Evolutionary conservation across 768 basidiomycete species (phyloP).

Genomic region (Rhodotorula taiwanensis): DNA sequence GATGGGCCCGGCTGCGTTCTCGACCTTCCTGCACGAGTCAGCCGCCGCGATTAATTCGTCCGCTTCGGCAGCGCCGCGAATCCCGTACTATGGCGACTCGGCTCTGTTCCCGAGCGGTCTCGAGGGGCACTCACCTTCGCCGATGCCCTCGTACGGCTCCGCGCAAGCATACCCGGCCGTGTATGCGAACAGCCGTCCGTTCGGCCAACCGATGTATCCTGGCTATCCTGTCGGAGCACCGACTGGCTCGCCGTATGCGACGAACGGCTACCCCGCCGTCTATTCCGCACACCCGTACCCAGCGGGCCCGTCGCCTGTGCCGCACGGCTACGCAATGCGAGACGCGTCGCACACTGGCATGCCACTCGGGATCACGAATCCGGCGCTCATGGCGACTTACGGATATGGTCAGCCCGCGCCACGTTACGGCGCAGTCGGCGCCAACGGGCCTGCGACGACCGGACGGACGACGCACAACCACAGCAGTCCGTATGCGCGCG

Average conservation of each 20-base stretch:
- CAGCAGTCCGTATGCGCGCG: not conserved
- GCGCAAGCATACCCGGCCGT: conserved; percentile 11
- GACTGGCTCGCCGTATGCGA: not conserved
- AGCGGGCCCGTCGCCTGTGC: conserved; percentile 5
- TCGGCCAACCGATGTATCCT: not conserved
- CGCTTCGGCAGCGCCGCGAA: not conserved
- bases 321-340: conserved; percentile 11
- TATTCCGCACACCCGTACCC: conserved; percentile 2
- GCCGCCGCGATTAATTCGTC: conserved; percentile 19
- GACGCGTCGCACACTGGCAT: conserved; percentile 2
- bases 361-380: conserved; percentile 32
- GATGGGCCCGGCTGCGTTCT: conserved; percentile 28
- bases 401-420: conserved; percentile 8
- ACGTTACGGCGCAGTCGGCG: conserved; percentile 26
- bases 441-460: conserved; percentile 9
- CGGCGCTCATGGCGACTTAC: conserved; percentile 31
- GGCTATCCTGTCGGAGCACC: not conserved
- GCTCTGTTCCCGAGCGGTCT: not conserved
- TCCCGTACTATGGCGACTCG: not conserved
- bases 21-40: conserved; percentile 32
- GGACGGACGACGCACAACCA: not conserved
- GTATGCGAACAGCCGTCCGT: not conserved
- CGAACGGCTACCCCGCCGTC: not conserved
- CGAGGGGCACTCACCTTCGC: conserved; percentile 17
- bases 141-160: conserved; percentile 20